Evolutionary conservation across 805 yeast genomes (phyloP).

Genomic region (Ogataea paradorogensis): DNA sequence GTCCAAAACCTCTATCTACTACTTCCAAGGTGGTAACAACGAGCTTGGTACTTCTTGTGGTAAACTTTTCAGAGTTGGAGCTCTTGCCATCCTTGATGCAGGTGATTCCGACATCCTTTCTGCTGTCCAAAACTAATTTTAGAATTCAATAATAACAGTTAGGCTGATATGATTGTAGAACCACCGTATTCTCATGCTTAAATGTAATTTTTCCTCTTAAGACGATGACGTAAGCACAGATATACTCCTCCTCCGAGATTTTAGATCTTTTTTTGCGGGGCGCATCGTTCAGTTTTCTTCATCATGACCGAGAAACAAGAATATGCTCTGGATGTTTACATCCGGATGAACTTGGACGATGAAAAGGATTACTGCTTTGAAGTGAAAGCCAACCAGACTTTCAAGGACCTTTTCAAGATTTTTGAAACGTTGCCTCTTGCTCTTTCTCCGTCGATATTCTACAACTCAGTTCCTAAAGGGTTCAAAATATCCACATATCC

Average conservation of each 20-base stretch:
- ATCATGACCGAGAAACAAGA: constrained; percentile 5
- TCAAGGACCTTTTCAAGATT: constrained; percentile 56
- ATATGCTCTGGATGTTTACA: constrained; percentile 45
- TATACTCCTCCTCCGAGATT: not conserved
- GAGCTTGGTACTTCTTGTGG: constrained; percentile 99
- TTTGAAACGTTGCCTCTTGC: constrained; percentile 69
- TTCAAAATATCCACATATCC: constrained; percentile 64
- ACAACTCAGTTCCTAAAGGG: constrained; percentile 58
- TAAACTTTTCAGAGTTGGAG: constrained; percentile 99
- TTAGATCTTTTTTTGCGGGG: constrained; percentile 7
- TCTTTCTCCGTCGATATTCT: constrained; percentile 77
- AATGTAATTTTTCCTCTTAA: no score
- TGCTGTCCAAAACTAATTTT: constrained; percentile 40
- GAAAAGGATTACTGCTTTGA: constrained; percentile 91
- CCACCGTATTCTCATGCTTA: no score
- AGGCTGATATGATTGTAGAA: constrained; percentile 5
- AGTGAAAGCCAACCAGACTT: constrained; percentile 56
- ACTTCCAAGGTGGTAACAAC: constrained; percentile 99
- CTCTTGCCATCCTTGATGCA: constrained; percentile 91
- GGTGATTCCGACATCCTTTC: constrained; percentile 99
- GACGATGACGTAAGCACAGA: not conserved
- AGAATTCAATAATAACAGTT: constrained; percentile 8
- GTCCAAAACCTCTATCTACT: constrained; percentile 95
- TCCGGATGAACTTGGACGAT: constrained; percentile 79
- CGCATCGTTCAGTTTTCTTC: constrained; percentile 3